Evolutionary conservation across 805 yeast species (phyloP).

Genomic region (Blastobotrys mokoenaii): DNA sequence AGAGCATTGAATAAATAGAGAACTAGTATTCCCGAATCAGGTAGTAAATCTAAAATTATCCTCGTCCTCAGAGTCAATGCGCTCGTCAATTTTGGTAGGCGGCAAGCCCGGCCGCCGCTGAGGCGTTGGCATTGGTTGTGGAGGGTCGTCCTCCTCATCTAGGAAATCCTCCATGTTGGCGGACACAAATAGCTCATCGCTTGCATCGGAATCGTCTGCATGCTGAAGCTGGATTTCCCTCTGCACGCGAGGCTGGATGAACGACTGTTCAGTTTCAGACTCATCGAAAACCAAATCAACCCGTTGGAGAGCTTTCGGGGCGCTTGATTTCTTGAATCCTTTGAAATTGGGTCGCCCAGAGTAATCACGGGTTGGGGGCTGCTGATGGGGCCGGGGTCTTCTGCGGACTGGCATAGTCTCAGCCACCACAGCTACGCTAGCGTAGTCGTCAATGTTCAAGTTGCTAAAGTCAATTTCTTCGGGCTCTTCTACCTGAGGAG

Average conservation of each 20-base stretch:
- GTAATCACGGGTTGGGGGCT: background rate
- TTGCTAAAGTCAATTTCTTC: conserved; percentile 1
- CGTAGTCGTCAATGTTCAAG: conserved; percentile 7
- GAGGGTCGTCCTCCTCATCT: too few species aligned
- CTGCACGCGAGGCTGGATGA: background rate
- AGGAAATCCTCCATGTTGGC: too few species aligned
- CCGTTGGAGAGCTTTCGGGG: too few species aligned
- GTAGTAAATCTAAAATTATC: conserved; percentile 2
- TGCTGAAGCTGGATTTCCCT: background rate
- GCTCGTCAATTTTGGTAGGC: background rate
- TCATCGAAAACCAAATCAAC: too few species aligned
- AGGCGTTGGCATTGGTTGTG: too few species aligned
- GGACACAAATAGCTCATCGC: background rate
- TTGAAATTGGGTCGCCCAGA: conserved; percentile 16
- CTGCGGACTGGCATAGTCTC: conserved; percentile 8
- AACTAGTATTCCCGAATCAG: background rate
- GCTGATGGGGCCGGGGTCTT: background rate
- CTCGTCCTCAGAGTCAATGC: background rate
- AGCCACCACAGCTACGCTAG: conserved; percentile 14
- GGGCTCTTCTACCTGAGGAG: background rate
- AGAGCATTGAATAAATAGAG: conserved; percentile 6
- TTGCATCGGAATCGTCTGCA: background rate
- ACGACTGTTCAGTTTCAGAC: too few species aligned
- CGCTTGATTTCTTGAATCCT: conserved; percentile 7
- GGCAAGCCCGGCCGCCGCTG: too few species aligned